phyloP scores from a whole-genome alignment of 108 stramenopile genomes.

The Mayamaea pseudoterrestris region DNA sequence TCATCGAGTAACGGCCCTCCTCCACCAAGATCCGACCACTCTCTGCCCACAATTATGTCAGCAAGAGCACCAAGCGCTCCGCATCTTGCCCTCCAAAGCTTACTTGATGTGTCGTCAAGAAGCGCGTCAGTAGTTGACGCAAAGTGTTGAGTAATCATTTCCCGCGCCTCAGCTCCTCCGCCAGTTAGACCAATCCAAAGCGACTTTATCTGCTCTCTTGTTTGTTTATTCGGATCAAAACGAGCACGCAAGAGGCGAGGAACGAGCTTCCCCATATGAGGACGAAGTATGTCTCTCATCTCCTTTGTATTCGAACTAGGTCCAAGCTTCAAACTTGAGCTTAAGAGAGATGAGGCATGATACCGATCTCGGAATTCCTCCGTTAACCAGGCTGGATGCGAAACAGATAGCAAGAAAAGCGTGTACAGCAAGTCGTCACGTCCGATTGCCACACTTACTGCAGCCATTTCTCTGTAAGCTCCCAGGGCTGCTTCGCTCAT shows the following conservation, averaged over 20 bases:
- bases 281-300: conserved; percentile 41
- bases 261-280: conserved; percentile 63
- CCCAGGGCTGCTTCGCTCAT: conserved; percentile 73
- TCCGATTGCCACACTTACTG: conserved; percentile 43
- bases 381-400: conserved; percentile 53
- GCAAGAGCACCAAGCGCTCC: conserved; percentile 69
- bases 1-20: conserved; percentile 55
- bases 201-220: conserved; percentile 67
- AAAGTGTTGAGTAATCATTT: conserved; percentile 38
- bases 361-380: conserved; percentile 34
- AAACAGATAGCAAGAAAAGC: conserved; percentile 60
- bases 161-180: conserved; percentile 64
- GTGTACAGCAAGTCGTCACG: conserved; percentile 67
- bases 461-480: conserved; percentile 76
- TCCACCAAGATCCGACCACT: conserved; percentile 70
- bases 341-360: not conserved
- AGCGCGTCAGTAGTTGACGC: conserved; percentile 60
- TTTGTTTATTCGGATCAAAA: conserved; percentile 73
- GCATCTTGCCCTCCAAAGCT: conserved; percentile 62
- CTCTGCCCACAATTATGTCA: conserved; percentile 71
- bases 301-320: conserved; percentile 33
- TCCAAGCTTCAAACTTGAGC: not conserved
- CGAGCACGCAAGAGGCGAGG: conserved; percentile 69
- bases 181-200: conserved; percentile 76
- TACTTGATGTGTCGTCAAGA: conserved; percentile 57